Conservation (phyloP, 805 yeast species). For the Saturnispora mendoncae region DNA sequence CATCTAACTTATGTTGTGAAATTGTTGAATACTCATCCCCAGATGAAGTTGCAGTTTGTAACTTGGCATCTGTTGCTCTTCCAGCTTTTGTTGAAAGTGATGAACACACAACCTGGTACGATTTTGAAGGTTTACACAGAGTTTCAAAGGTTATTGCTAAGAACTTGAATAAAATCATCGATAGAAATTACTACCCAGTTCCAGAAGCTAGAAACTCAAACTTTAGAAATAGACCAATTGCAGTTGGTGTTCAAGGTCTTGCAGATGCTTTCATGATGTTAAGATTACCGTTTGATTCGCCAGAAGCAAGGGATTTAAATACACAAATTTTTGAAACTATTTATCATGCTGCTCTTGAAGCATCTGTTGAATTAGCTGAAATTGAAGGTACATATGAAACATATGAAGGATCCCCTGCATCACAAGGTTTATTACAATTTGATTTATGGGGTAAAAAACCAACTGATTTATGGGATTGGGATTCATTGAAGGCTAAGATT, state of each 20-base stretch:
- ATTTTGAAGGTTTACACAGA: constrained; percentile 47
- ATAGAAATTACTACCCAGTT: constrained; percentile 49
- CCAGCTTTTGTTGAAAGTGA: constrained; percentile 46
- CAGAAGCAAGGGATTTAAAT: constrained; percentile 47
- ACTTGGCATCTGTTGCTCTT: constrained; percentile 50
- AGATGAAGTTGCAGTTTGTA: constrained; percentile 54
- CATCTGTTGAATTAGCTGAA: constrained; percentile 45
- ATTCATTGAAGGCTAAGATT: constrained; percentile 39
- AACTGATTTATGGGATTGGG: constrained; percentile 52
- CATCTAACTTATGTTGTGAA: constrained; percentile 56
- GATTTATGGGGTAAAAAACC: constrained; percentile 55
- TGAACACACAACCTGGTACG: constrained; percentile 36
- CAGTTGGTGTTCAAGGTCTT: constrained; percentile 56
- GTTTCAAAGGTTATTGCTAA: constrained; percentile 46
- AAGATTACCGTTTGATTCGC: constrained; percentile 50
- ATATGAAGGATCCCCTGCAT: constrained; percentile 51
- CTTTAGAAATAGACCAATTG: constrained; percentile 53
- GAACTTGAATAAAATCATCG: constrained; percentile 49
- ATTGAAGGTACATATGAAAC: constrained; percentile 43
- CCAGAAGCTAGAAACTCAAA: constrained; percentile 45
- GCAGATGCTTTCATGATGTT: constrained; percentile 51
- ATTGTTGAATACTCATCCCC: constrained; percentile 52
- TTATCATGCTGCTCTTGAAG: constrained; percentile 51
- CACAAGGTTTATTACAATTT: constrained; percentile 47
- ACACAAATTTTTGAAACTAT: constrained; percentile 55